Conservation (phyloP, 2,329 filamentous ascomycete genomes). For the Pseudopyrenochaeta lycopersici region DNA sequence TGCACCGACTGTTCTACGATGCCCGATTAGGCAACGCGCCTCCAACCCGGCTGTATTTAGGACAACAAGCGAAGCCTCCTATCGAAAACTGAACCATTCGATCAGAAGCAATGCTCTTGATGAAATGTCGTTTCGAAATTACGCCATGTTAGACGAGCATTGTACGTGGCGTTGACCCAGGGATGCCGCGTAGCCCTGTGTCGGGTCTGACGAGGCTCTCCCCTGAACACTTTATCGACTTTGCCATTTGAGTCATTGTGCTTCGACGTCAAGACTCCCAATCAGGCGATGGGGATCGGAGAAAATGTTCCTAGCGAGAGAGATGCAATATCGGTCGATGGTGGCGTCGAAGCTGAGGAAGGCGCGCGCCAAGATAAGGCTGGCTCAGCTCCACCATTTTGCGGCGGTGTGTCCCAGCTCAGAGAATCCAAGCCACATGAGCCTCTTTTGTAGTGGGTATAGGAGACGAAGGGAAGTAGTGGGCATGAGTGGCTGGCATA, state of each 20-base stretch:
- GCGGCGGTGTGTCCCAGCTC: neutral
- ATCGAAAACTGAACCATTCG: neutral
- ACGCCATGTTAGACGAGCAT: neutral
- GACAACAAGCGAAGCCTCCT: neutral
- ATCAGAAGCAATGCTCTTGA: neutral
- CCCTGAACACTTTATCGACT: neutral
- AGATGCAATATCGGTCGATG: neutral
- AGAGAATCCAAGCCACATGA: neutral
- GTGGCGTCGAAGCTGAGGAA: conserved; percentile 11
- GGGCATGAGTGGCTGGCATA: neutral
- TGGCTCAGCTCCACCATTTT: conserved; percentile 11
- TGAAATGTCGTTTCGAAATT: neutral
- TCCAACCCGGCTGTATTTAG: neutral
- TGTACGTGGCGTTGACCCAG: neutral
- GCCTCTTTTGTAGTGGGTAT: neutral
- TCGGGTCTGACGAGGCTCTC: neutral
- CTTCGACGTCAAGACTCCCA: neutral
- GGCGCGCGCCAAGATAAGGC: conserved; percentile 6
- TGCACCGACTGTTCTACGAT: neutral
- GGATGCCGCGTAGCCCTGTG: neutral
- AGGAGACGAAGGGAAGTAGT: neutral
- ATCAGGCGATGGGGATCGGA: neutral
- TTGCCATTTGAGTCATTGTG: neutral
- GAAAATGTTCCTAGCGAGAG: neutral
- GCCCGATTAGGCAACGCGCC: neutral